Base-by-base conservation (phyloP, 768 basidiomycete species). In the Tricholoma sp. region DNA sequence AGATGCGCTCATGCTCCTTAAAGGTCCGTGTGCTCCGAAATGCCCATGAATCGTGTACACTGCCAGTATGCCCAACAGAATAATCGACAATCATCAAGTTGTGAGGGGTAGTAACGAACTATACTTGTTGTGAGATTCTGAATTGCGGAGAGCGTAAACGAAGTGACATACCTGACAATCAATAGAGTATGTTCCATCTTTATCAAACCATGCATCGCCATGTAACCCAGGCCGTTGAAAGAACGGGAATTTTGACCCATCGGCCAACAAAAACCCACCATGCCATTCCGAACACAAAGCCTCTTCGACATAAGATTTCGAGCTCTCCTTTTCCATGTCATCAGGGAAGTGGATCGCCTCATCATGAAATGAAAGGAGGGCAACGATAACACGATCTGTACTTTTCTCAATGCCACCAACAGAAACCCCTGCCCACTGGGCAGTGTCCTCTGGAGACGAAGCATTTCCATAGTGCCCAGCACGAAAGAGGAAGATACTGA, bases 191-290 rank as follows among this genome's bases (percentile, higher is more conserved):
- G 57, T 43, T 21, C 58, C 61, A 16, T 63, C 61, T 11, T 59
- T 45, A 43, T 66, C 64, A 60, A 63, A 66, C 56, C 61, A 60
- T 11, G 47, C 59, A 52, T 62, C 56, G 5, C 68, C 68, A 61
- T 67, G 56, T 2, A 64, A 54, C 4, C 60, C 66, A 4, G 70
- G 68, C 21, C 57, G 59, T 45, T 66, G 55, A 56, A 57, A 66
- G 8, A 70, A 59, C 11, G 57, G 54, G 31, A 70, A 54, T 43
- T 59, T 63, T 3, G 65, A 67, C 27, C 68, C 68, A 60, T 70
- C 65, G 29, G 52, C 58, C 50, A 63, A 62, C n/a, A 67, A 43
- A 54, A 57, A 69, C 1, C 68, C 66, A n/a, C 68, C 60, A 11
- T 59, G 54, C 63, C 66, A 69, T 49, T 58, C 52, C 5, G 52